These are phyloP conservation scores for Haplosporangium sp. DNA, from an alignment of 371 early-diverging fungal species.

Conservation along the genomic window DNA sequence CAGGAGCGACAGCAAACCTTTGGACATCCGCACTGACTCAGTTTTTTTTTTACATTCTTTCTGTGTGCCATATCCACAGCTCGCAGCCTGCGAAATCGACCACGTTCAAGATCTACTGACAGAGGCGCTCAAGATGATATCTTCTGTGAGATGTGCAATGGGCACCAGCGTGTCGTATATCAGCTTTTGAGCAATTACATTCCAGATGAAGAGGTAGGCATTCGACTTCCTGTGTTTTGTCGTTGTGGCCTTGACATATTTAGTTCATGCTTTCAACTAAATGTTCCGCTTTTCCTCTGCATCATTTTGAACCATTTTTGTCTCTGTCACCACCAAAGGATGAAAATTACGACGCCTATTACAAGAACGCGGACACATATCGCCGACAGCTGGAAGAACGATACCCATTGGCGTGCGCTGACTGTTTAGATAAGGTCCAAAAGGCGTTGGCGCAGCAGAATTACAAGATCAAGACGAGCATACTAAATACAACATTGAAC, in stretches of 20 bases:
- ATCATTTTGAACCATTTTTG: not conserved
- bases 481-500: constrained; percentile 36
- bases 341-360: constrained; percentile 33
- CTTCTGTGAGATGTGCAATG: constrained; percentile 49
- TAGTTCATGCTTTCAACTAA: not conserved
- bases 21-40: not conserved
- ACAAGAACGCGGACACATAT: constrained; percentile 39
- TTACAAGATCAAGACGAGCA: constrained; percentile 29
- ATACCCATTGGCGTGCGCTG: constrained; percentile 41
- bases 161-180: constrained; percentile 46
- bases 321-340: constrained; percentile 14
- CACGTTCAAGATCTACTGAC: not conserved
- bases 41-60: not conserved
- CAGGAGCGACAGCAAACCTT: too few species aligned
- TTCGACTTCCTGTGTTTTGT: not conserved
- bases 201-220: constrained; percentile 49
- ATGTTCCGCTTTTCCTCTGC: not conserved
- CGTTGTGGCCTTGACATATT: too few species aligned
- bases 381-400: constrained; percentile 40
- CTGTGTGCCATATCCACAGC: constrained; percentile 3
- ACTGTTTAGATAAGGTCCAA: constrained; percentile 43
- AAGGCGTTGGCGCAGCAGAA: constrained; percentile 25
- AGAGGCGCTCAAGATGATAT: constrained; percentile 9
- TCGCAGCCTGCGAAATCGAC: constrained; percentile 8
- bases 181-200: constrained; percentile 51